Evolutionary conservation across 257 asterid species (phyloP).

Genomic region (Forsythia viridissima): DNA sequence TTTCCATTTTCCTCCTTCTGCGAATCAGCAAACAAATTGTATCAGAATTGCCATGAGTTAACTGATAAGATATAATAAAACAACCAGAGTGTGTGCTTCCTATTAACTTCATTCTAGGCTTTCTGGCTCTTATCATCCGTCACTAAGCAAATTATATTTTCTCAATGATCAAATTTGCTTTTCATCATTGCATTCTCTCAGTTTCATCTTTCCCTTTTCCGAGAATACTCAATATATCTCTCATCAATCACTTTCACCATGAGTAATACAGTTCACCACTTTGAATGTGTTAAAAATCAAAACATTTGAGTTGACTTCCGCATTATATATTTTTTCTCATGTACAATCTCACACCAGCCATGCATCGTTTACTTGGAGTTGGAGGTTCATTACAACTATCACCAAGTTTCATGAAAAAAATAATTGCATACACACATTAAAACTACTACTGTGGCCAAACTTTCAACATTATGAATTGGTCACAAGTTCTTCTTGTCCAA

Average conservation of each 20-base stretch:
- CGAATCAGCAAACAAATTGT: slow-evolving; percentile 19
- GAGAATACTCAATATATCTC: background rate
- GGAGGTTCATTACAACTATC: background rate
- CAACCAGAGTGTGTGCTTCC: background rate
- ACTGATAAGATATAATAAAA: background rate
- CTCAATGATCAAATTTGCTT: slow-evolving; percentile 3
- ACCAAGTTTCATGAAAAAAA: background rate
- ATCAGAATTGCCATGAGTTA: background rate
- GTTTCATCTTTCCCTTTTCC: slow-evolving; percentile 6
- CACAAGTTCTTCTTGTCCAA: background rate
- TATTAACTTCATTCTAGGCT: slow-evolving; percentile 5
- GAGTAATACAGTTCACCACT: background rate
- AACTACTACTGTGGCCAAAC: background rate
- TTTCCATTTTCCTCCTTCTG: slow-evolving; percentile 90
- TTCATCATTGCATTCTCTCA: slow-evolving; percentile 1
- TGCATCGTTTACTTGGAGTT: background rate
- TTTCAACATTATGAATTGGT: background rate
- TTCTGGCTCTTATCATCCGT: slow-evolving; percentile 4
- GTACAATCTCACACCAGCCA: background rate
- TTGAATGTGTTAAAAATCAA: background rate
- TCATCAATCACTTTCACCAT: background rate
- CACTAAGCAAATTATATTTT: background rate
- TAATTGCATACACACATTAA: background rate
- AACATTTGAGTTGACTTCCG: background rate
- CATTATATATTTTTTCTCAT: background rate